A percentile compares a stretch with the other conserved stretches of the same genome.
Evolutionary conservation across 2,329 filamentous ascomycete genomes (phyloP).

Genomic region (Hymenoscyphus infarciens): DNA sequence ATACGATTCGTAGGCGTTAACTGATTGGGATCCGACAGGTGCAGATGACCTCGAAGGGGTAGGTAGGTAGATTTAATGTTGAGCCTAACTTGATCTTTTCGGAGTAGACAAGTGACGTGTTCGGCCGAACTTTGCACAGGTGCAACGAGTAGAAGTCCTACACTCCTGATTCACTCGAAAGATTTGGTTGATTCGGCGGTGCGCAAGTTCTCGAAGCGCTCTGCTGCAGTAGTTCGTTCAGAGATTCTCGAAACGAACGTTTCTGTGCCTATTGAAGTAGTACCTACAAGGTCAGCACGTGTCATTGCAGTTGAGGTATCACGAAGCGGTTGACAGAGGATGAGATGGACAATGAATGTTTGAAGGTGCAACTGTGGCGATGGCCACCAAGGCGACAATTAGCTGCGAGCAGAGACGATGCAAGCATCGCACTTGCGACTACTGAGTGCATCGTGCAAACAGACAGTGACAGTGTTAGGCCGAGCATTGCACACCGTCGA

Average conservation of each 20-base stretch:
- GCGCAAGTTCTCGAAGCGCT: slow-evolving; percentile 32
- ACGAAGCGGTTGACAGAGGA: slow-evolving; percentile 30
- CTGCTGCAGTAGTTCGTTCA: slow-evolving; percentile 34
- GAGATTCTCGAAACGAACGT: slow-evolving; percentile 32
- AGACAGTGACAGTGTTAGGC: slow-evolving; percentile 33
- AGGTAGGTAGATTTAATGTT: slow-evolving; percentile 33
- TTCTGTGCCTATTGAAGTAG: slow-evolving; percentile 31
- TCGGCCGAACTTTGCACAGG: slow-evolving; percentile 34
- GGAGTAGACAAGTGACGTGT: slow-evolving; percentile 33
- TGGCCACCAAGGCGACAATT: not conserved
- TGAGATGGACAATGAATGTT: slow-evolving; percentile 18
- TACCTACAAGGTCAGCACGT: slow-evolving; percentile 37
- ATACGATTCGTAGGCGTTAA: slow-evolving; percentile 30
- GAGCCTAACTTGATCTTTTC: slow-evolving; percentile 27
- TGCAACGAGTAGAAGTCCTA: slow-evolving; percentile 29
- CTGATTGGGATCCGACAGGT: slow-evolving; percentile 24
- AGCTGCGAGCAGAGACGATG: not conserved
- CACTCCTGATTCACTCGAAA: slow-evolving; percentile 22
- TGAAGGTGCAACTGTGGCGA: not conserved
- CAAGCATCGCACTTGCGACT: not conserved
- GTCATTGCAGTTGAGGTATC: slow-evolving; percentile 34
- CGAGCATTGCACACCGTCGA: slow-evolving; percentile 6
- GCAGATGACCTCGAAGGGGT: slow-evolving; percentile 36
- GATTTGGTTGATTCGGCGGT: slow-evolving; percentile 26
- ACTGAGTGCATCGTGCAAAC: slow-evolving; percentile 19